Base-by-base conservation (phyloP, 805 yeast genomes). In the Huiozyma naganishii region DNA sequence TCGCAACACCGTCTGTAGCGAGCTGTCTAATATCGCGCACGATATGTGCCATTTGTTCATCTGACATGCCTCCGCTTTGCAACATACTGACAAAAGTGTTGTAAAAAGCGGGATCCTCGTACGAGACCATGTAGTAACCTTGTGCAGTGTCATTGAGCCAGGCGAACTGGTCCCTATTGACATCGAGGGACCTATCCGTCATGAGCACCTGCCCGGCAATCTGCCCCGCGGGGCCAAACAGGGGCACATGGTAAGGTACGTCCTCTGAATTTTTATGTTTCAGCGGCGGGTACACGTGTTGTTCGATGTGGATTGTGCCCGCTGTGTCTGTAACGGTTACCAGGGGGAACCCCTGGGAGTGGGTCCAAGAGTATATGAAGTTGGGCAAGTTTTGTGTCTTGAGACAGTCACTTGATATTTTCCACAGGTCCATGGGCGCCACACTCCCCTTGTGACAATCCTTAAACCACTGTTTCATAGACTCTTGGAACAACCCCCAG, bases 241-340 rank as follows among this genome's bases (percentile, higher is more conserved):
- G 57, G 4, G 90, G 89, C 38, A 82, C 64, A 48, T 79, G 81
- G 54, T 67, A 82, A 4, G 82, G 80, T 36, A 68, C 62, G 51
- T 80, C 79, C 55, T 79, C 85, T 33, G 69, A 50, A 6, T 52
- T 8, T 3, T 12, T 11, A 9, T 52, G 49, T 1, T 27, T 30
- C 10, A 51, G 49, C 10, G 54, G 45, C n/a, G 57, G 27, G 42
- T 50, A 67, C 47, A 72, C 58, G 45, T 67, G 65, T 51, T 73
- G 77, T 35, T 58, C 67, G 23, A 72, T 39, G 27, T 52, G 55
- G 4, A 71, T 52, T 6, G 29, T 34, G 9, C 4, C 5, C 3
- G 11, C 5, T 47, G 51, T 11, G 65, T 48, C 2, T 54, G 60
- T 0, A 53, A 34, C 59, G 23, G 53, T 53, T 6, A 81, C 52